phyloP scores from a whole-genome alignment of 2,329 filamentous ascomycete species.

The Alternaria brassicicola region DNA sequence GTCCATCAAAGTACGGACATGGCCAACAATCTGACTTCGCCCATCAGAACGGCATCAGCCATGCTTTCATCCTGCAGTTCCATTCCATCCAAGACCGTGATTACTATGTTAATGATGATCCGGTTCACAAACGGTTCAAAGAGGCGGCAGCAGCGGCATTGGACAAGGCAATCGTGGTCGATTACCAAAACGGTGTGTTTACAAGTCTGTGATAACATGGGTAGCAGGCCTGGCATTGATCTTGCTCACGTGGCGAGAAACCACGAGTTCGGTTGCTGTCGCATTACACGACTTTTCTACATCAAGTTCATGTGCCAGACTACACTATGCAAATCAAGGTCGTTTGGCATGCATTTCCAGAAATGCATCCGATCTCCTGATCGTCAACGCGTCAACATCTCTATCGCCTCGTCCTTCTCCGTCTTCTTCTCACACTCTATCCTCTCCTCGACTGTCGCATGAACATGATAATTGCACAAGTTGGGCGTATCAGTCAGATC shows the following conservation, averaged over 20 bases:
- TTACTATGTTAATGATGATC: constrained; percentile 53
- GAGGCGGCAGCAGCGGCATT: constrained; percentile 40
- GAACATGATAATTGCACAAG: not conserved
- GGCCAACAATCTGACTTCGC: constrained; percentile 51
- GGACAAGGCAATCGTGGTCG: constrained; percentile 51
- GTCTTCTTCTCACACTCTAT: not conserved
- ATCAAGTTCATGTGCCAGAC: too few species aligned
- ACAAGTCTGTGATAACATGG: constrained; percentile 10
- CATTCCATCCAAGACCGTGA: constrained; percentile 50
- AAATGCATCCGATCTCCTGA: too few species aligned
- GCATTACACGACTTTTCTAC: too few species aligned
- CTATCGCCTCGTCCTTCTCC: not conserved
- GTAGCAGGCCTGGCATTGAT: not conserved
- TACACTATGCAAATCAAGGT: too few species aligned
- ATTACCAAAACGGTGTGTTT: constrained; percentile 47
- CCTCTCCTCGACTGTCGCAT: not conserved
- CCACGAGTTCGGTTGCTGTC: too few species aligned
- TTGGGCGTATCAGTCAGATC: not conserved
- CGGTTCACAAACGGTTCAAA: constrained; percentile 50
- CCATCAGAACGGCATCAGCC: constrained; percentile 49
- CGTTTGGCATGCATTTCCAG: too few species aligned
- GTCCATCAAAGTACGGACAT: constrained; percentile 46
- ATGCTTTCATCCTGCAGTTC: constrained; percentile 54
- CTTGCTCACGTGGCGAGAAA: not conserved
- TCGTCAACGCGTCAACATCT: not conserved